Conservation (phyloP, 78 protist genomes). For the Trichosphaerium sp. region DNA sequence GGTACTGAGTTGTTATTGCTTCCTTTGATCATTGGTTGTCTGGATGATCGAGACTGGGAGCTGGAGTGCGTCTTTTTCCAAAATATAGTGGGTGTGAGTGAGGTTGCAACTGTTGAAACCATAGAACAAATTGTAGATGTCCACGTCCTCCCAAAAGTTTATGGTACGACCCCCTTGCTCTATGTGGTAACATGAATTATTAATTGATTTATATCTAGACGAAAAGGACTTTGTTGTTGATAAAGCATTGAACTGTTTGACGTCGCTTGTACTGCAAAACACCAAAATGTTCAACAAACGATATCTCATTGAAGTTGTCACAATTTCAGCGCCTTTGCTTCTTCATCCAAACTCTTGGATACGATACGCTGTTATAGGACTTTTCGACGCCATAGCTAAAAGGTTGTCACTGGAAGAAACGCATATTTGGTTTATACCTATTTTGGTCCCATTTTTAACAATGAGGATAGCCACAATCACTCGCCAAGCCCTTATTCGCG, state of each 20-base stretch:
- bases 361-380: slow-evolving; percentile 36
- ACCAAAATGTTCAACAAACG: slow-evolving; percentile 28
- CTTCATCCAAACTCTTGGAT: slow-evolving; percentile 49
- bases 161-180: too few relatives aligned
- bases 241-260: slow-evolving; percentile 21
- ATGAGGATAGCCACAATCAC: too few relatives aligned
- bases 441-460: too few relatives aligned
- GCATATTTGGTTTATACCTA: slow-evolving; percentile 26
- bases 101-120: slow-evolving; percentile 37
- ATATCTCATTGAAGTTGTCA: slow-evolving; percentile 23
- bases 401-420: slow-evolving; percentile 19
- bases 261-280: slow-evolving; percentile 8
- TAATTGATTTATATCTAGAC: slow-evolving; percentile 8
- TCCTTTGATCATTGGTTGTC: slow-evolving; percentile 33
- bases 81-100: slow-evolving; percentile 42
- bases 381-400: slow-evolving; percentile 13
- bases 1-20: slow-evolving; percentile 31
- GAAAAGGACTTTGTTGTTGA: slow-evolving; percentile 53
- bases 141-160: too few relatives aligned
- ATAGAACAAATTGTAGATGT: too few relatives aligned
- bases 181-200: too few relatives aligned
- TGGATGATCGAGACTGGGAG: slow-evolving; percentile 53
- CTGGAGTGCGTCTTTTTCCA: slow-evolving; percentile 40
- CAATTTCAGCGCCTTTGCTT: slow-evolving; percentile 32
- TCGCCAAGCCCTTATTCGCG: too few relatives aligned